Evolutionary conservation across 129 eudicot species (phyloP).

Genomic region (Saussurea involucrata): DNA sequence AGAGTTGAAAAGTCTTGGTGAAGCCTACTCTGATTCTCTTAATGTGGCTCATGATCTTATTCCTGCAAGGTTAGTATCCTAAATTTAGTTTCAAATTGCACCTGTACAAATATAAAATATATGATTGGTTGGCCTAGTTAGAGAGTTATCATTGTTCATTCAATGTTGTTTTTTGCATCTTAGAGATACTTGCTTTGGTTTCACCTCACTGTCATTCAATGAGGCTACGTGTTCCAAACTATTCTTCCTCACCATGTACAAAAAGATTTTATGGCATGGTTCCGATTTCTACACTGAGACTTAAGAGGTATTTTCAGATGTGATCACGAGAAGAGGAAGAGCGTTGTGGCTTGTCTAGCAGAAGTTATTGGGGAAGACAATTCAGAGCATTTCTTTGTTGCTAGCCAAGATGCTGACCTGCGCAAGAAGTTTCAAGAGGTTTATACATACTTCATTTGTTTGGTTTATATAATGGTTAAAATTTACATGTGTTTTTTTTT

Average conservation of each 20-base stretch:
- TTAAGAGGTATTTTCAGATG: conserved; percentile 48
- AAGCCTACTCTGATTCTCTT: conserved; percentile 43
- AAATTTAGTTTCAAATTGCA: not conserved
- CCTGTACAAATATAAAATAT: not conserved
- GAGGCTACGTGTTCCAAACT: not conserved
- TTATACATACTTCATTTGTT: not conserved
- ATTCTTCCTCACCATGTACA: not conserved
- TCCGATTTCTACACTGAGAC: not conserved
- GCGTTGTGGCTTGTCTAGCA: conserved; percentile 71
- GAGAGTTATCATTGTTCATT: not conserved
- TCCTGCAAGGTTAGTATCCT: conserved; percentile 65
- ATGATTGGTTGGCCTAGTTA: not conserved
- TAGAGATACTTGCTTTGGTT: not conserved
- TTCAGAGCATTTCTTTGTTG: conserved; percentile 93
- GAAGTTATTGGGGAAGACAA: conserved; percentile 76
- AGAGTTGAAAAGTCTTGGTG: conserved; percentile 72
- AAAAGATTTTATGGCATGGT: not conserved
- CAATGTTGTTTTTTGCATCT: not conserved
- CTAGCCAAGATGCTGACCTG: conserved; percentile 79
- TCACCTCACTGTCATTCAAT: not conserved
- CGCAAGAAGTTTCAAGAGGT: conserved; percentile 86
- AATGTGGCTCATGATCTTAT: conserved; percentile 56
- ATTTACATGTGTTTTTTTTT: not conserved
- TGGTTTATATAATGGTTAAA: not conserved
- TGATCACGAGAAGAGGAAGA: conserved; percentile 77